Conservation (phyloP, 345 rosid species). For the Eucalyptus cloeziana region DNA sequence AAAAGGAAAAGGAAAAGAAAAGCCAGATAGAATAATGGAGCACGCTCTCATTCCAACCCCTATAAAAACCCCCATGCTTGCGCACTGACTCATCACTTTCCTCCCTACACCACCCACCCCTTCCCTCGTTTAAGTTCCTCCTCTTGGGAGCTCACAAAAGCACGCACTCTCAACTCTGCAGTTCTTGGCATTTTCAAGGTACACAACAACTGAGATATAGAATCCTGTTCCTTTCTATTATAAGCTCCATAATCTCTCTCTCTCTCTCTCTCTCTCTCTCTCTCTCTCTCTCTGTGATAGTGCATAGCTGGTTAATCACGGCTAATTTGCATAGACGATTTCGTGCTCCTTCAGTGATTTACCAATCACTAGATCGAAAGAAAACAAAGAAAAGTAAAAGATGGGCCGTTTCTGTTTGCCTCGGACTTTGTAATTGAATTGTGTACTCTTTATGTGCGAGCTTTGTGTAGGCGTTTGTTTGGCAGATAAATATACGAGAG, state of each 20-base stretch:
- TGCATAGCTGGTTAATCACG: not conserved
- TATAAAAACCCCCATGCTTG: not conserved
- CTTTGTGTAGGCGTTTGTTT: not conserved
- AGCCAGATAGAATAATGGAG: not conserved
- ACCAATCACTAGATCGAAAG: not conserved
- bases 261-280: not conserved
- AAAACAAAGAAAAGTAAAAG: not conserved
- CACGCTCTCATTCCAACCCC: not conserved
- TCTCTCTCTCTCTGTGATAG: not conserved
- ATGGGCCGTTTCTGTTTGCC: not conserved
- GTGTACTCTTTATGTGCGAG: not conserved
- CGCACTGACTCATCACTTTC: not conserved
- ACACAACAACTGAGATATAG: not conserved
- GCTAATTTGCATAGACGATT: not conserved
- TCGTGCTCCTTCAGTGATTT: not conserved
- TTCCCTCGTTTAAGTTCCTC: not conserved
- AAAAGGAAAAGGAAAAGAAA: not conserved
- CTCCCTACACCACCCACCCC: not conserved
- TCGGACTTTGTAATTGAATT: not conserved
- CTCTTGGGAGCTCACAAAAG: not conserved
- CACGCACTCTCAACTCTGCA: not conserved
- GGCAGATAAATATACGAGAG: not conserved
- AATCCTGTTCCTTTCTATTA: too few species aligned
- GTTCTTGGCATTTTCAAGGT: not conserved
- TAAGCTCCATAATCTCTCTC: not conserved